A percentile compares a stretch with the other conserved stretches of the same genome.
Conservation (phyloP, 805 yeast species). For the Geotrichum ghanense region DNA sequence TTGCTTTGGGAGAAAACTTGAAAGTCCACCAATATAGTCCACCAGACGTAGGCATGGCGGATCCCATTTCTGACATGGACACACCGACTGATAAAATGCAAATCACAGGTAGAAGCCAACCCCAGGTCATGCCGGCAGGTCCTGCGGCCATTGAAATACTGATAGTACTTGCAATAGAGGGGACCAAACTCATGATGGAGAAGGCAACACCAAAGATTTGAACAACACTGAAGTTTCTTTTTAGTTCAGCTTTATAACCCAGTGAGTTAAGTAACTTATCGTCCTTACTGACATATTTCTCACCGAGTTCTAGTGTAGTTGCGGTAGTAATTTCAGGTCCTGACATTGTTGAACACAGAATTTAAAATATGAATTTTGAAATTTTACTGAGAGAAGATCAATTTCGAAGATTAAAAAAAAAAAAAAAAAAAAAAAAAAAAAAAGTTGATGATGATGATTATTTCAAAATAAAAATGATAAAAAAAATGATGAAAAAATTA, state of each 20-base stretch:
- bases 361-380: no score
- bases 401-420: no score
- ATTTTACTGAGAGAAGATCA: no score
- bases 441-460: no score
- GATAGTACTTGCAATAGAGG: conserved; percentile 45
- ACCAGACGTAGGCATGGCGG: conserved; percentile 66
- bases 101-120: conserved; percentile 51
- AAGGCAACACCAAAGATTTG: conserved; percentile 65
- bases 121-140: conserved; percentile 58
- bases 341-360: no score
- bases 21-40: conserved; percentile 63
- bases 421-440: no score
- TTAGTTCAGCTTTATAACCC: conserved; percentile 61
- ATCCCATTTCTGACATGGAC: conserved; percentile 54
- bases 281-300: conserved; percentile 17
- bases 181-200: conserved; percentile 57
- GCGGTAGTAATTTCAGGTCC: no score
- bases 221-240: conserved; percentile 46
- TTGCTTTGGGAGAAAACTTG: conserved; percentile 47
- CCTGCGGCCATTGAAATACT: conserved; percentile 49
- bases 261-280: conserved; percentile 33
- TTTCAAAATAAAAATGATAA: no score
- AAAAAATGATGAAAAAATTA: no score
- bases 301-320: no score
- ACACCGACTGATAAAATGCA: conserved; percentile 49